phyloP scores from a whole-genome alignment of 208 protist genomes.

The Balamuthia mandrillaris region DNA sequence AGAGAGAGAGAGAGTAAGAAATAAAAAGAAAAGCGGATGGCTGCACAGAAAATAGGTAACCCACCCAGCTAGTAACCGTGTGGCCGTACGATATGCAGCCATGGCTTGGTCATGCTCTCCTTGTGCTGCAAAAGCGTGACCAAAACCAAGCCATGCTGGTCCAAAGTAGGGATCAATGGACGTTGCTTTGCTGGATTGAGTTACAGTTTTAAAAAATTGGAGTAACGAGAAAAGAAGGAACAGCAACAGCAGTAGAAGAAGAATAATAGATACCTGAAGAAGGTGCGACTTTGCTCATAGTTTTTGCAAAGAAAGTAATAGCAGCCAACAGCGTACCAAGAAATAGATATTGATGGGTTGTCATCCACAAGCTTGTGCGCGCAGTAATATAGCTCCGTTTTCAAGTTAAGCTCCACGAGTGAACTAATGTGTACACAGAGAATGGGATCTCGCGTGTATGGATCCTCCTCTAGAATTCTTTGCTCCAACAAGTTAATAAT shows the following conservation, averaged over 20 bases:
- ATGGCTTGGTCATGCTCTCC: slow-evolving; percentile 65
- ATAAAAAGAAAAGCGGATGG: background rate
- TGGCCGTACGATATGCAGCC: slow-evolving; percentile 57
- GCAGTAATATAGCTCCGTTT: background rate
- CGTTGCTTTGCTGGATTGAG: background rate
- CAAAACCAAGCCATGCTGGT: slow-evolving; percentile 54
- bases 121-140: slow-evolving; percentile 50
- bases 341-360: background rate
- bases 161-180: background rate
- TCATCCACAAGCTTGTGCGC: background rate
- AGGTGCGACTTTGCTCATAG: background rate
- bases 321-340: slow-evolving; percentile 63
- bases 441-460: background rate
- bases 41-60: background rate
- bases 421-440: background rate
- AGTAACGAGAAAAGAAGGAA: too few species aligned
- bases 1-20: too few species aligned
- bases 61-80: slow-evolving; percentile 34
- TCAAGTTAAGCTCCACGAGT: background rate
- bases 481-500: background rate
- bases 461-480: background rate
- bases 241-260: slow-evolving; percentile 12
- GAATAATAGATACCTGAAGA: slow-evolving; percentile 48
- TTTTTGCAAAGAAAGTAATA: slow-evolving; percentile 55
- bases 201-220: too few species aligned